Percentiles rank a stretch among this genome's conserved stretches.
These are phyloP conservation scores for Taphrina deformans DNA, from an alignment of 1,139 yeast species.

Conservation along the genomic window DNA sequence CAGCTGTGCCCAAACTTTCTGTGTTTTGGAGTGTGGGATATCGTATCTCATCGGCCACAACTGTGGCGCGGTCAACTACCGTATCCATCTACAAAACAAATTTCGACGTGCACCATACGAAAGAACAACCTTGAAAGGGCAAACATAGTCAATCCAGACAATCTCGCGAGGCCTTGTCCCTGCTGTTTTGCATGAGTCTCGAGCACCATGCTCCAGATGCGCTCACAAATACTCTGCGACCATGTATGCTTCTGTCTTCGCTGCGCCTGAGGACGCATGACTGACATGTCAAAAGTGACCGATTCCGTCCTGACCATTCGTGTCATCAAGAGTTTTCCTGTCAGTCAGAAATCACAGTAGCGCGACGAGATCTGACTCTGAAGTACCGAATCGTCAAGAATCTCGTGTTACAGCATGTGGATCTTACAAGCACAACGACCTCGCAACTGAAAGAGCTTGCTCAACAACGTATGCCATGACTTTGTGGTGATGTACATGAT, in stretches of 20 bases:
- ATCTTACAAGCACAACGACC: conserved; percentile 70
- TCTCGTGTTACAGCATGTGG: conserved; percentile 67
- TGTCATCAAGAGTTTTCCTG: conserved; percentile 81
- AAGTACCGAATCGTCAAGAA: conserved; percentile 81
- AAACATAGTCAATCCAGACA: too few species aligned
- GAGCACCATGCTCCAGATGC: not conserved
- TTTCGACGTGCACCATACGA: too few species aligned
- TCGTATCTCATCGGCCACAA: conserved; percentile 1
- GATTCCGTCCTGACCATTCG: conserved; percentile 78
- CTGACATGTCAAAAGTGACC: conserved; percentile 46
- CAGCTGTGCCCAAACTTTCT: not conserved
- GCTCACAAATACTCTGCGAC: conserved; percentile 8
- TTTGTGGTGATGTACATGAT: too few species aligned
- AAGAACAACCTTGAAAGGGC: too few species aligned
- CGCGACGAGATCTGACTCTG: not conserved
- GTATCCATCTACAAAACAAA: not conserved
- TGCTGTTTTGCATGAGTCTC: not conserved
- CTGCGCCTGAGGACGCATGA: not conserved
- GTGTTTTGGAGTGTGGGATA: not conserved
- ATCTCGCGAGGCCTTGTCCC: too few species aligned
- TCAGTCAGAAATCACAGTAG: too few species aligned
- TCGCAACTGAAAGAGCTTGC: conserved; percentile 54
- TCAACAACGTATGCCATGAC: too few species aligned
- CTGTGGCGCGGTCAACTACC: not conserved
- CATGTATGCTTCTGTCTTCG: not conserved